phyloP scores from a whole-genome alignment of 1,284 basidiomycete species.

The Schizophyllum amplum region DNA sequence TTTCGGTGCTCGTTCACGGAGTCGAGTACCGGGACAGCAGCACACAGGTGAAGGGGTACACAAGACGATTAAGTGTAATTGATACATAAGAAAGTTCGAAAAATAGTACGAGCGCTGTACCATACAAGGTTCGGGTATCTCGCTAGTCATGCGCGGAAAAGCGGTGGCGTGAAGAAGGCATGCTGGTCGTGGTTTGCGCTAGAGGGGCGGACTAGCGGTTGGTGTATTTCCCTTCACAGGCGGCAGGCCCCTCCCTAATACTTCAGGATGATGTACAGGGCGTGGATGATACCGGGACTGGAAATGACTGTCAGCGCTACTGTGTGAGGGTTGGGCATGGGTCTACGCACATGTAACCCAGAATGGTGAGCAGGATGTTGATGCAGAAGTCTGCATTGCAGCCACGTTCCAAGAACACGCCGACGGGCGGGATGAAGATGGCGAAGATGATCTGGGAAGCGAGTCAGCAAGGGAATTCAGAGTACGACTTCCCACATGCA shows the following conservation, averaged over 20 bases:
- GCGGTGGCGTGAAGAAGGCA: background rate
- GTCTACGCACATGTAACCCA: slow-evolving; percentile 46
- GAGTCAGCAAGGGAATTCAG: slow-evolving; percentile 5
- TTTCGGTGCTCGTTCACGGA: too few relatives aligned
- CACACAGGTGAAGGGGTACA: too few relatives aligned
- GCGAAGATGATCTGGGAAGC: slow-evolving; percentile 44
- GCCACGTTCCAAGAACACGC: slow-evolving; percentile 60
- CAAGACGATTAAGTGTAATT: background rate
- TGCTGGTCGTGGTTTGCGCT: background rate
- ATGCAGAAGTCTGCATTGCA: slow-evolving; percentile 29
- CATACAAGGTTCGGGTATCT: background rate
- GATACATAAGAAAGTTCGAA: background rate
- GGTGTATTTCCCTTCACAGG: too few relatives aligned
- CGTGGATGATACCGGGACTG: background rate
- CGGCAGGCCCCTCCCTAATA: background rate
- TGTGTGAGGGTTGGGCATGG: background rate
- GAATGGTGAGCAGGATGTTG: slow-evolving; percentile 60
- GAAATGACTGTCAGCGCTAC: background rate
- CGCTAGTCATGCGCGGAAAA: background rate
- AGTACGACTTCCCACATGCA: too few relatives aligned
- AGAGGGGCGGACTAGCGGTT: background rate
- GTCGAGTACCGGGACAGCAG: too few relatives aligned
- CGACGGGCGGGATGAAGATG: slow-evolving; percentile 69
- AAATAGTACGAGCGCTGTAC: background rate
- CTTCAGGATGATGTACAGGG: slow-evolving; percentile 6